phyloP scores from a whole-genome alignment of 2,329 filamentous ascomycete genomes.

The Gaeumannomyces tritici region DNA sequence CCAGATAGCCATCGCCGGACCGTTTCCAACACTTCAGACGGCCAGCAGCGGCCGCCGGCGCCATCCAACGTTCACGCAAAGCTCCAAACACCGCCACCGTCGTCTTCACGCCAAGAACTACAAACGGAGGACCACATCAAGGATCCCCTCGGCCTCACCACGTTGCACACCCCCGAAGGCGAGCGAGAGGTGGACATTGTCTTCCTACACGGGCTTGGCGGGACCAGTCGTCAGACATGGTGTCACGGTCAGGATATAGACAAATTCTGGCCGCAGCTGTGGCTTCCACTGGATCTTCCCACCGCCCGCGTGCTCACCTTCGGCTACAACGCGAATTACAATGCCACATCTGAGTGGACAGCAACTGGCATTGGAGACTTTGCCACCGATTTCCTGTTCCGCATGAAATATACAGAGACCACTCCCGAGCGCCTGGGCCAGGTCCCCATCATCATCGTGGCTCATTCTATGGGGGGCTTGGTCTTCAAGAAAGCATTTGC shows the following conservation, averaged over 20 bases:
- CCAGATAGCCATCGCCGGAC: no score
- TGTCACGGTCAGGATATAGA: slow-evolving; percentile 15
- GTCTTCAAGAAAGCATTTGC: slow-evolving; percentile 13
- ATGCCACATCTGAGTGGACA: slow-evolving; percentile 10
- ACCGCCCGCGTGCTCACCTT: slow-evolving; percentile 20
- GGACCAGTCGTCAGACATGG: slow-evolving; percentile 20
- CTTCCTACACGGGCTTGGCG: slow-evolving; percentile 24
- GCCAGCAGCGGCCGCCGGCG: no score
- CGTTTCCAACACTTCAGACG: no score
- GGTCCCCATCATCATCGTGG: slow-evolving; percentile 15
- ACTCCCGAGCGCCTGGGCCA: slow-evolving; percentile 8
- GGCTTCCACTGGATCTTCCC: slow-evolving; percentile 16
- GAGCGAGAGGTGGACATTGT: slow-evolving; percentile 16
- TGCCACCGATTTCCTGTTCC: slow-evolving; percentile 13
- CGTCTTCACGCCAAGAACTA: neutral
- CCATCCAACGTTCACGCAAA: neutral
- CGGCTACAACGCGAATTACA: slow-evolving; percentile 22
- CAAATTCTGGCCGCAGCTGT: slow-evolving; percentile 21
- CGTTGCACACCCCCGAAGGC: neutral
- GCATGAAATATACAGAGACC: slow-evolving; percentile 12
- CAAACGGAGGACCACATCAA: neutral
- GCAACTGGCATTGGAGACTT: slow-evolving; percentile 11
- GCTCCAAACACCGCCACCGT: neutral
- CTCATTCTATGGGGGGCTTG: slow-evolving; percentile 16
- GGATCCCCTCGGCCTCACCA: slow-evolving; percentile 36